phyloP scores from a whole-genome alignment of 2,329 filamentous ascomycete species.

The Keithomyces neogunnii region DNA sequence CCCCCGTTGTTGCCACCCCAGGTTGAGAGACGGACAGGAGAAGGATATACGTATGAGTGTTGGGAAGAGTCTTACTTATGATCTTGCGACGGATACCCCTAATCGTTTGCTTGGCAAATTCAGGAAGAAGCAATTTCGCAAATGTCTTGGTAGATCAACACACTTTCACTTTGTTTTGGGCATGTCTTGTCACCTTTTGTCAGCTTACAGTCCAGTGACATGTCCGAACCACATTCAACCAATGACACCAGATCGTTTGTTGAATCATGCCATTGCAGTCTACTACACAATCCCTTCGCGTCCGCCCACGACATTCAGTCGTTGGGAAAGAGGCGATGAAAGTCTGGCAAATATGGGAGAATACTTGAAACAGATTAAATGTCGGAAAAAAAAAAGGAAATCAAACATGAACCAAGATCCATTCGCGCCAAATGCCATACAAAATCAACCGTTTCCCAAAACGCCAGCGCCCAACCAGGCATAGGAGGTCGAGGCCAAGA shows the following conservation, averaged over 20 bases:
- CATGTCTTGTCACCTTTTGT: too few species aligned
- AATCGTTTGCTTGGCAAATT: conserved; percentile 10
- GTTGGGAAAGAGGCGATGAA: conserved; percentile 1
- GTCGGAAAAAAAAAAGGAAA: conserved; percentile 7
- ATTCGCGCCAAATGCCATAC: conserved; percentile 22
- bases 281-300: neutral
- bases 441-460: conserved; percentile 19
- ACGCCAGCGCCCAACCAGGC: conserved; percentile 20
- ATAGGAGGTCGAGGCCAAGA: conserved; percentile 19
- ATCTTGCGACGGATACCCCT: conserved; percentile 12
- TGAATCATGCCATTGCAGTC: neutral
- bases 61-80: conserved; percentile 3
- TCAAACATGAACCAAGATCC: conserved; percentile 14
- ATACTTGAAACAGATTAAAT: neutral
- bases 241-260: neutral
- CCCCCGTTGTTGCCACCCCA: neutral
- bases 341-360: neutral
- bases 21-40: neutral
- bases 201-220: too few species aligned
- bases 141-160: neutral
- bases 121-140: conserved; percentile 1
- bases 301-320: neutral
- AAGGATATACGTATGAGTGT: neutral
- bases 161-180: too few species aligned
- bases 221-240: neutral